Percentiles rank a stretch among this genome's conserved stretches.
These are phyloP conservation scores for Neurospora sp. DNA, from an alignment of 495 filamentous ascomycete genomes.

Conservation along the genomic window DNA sequence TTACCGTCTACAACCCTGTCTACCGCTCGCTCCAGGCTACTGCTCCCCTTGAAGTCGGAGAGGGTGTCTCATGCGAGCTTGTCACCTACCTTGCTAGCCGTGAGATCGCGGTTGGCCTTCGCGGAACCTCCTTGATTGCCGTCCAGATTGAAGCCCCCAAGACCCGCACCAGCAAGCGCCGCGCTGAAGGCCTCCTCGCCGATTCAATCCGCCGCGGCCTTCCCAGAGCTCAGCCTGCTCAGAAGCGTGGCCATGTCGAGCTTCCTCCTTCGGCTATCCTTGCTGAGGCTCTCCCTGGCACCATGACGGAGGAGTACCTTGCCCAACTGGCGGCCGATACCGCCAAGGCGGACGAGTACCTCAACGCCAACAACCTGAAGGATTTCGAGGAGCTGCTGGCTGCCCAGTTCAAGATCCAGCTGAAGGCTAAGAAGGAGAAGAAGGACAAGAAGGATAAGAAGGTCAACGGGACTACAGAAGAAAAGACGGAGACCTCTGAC, in stretches of 20 bases:
- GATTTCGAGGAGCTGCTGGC: conserved; percentile 47
- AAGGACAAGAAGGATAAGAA: conserved; percentile 15
- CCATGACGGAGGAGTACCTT: conserved; percentile 26
- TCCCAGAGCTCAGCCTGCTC: conserved; percentile 11
- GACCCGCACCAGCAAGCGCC: conserved; percentile 47
- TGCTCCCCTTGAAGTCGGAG: conserved; percentile 28
- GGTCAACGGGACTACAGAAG: conserved; percentile 1
- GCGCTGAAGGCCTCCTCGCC: conserved; percentile 56
- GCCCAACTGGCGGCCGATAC: conserved; percentile 24
- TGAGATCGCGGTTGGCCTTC: conserved; percentile 50
- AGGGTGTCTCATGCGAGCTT: conserved; percentile 30
- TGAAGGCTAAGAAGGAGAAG: conserved; percentile 8
- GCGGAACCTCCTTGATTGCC: conserved; percentile 45
- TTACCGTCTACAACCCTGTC: conserved; percentile 53
- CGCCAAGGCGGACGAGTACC: conserved; percentile 36
- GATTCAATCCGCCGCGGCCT: conserved; percentile 59
- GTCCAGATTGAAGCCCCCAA: conserved; percentile 55
- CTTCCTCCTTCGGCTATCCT: conserved; percentile 21
- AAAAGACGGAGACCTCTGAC: not conserved
- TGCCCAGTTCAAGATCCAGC: conserved; percentile 27
- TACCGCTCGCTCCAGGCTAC: conserved; percentile 55
- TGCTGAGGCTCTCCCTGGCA: conserved; percentile 27
- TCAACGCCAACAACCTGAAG: conserved; percentile 30
- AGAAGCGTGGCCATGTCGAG: conserved; percentile 4
- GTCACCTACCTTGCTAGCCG: conserved; percentile 53